phyloP scores from a whole-genome alignment of 257 asterid species.

The Solanum pinnatisectum region DNA sequence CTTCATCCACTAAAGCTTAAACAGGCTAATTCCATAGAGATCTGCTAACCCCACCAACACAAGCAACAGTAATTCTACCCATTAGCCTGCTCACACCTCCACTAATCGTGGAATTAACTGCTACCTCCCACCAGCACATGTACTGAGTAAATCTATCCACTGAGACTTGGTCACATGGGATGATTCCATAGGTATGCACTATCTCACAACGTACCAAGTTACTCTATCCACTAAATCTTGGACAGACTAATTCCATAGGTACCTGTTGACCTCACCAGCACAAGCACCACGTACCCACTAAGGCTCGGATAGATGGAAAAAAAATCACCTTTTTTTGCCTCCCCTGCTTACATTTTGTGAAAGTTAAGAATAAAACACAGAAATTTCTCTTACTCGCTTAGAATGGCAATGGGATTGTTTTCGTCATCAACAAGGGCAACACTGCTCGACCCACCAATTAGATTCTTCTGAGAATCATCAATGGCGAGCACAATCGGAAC shows the following conservation, averaged over 20 bases:
- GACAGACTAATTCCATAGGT: not conserved
- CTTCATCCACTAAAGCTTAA: not conserved
- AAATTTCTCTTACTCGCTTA: slow-evolving; percentile 47
- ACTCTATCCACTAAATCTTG: not conserved
- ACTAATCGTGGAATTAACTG: not conserved
- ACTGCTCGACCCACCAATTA: slow-evolving; percentile 42
- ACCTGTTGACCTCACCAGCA: not conserved
- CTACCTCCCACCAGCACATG: not conserved
- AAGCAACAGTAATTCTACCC: not conserved
- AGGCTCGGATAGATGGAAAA: not conserved
- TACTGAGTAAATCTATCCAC: not conserved
- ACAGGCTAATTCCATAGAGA: not conserved
- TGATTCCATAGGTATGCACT: not conserved
- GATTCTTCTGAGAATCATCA: slow-evolving; percentile 56
- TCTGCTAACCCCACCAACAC: not conserved
- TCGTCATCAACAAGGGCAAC: slow-evolving; percentile 60
- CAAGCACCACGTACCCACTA: not conserved
- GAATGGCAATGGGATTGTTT: slow-evolving; percentile 41
- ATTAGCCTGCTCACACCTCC: not conserved
- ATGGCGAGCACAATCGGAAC: slow-evolving; percentile 86
- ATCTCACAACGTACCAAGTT: not conserved
- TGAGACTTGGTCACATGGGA: not conserved
- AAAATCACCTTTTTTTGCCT: not conserved
- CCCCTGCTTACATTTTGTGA: not conserved
- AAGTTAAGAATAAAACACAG: not conserved